phyloP scores from a whole-genome alignment of 2,329 filamentous ascomycete species.

The Ceratocystis cacaofunesta region DNA sequence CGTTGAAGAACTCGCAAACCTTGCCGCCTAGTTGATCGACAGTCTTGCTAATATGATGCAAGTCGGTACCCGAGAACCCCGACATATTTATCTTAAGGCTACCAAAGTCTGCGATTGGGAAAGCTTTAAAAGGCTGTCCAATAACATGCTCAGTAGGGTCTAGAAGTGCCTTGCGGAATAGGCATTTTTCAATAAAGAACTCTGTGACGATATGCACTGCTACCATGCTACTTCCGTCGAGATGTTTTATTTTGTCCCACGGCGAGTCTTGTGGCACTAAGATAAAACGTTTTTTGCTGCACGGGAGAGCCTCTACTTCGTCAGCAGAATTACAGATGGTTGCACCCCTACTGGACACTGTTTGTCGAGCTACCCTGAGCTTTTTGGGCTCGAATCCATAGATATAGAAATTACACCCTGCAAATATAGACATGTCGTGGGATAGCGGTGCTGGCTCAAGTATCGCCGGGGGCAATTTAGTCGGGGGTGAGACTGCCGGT shows the following conservation, averaged over 20 bases:
- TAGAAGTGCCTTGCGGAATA: constrained; percentile 59
- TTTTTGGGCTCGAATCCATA: constrained; percentile 37
- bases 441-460: constrained; percentile 6
- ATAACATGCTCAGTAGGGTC: constrained; percentile 56
- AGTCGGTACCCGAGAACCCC: constrained; percentile 68
- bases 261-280: constrained; percentile 35
- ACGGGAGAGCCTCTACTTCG: constrained; percentile 1
- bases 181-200: constrained; percentile 83
- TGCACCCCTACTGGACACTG: constrained; percentile 9
- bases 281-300: constrained; percentile 26
- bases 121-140: constrained; percentile 58
- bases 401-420: constrained; percentile 42
- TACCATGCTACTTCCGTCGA: not conserved
- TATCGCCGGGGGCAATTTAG: not conserved
- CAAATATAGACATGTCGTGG: constrained; percentile 34
- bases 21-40: constrained; percentile 62
- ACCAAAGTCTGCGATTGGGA: constrained; percentile 55
- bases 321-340: constrained; percentile 1
- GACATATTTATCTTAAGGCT: constrained; percentile 63
- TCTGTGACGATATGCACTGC: constrained; percentile 49
- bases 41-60: constrained; percentile 68
- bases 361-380: constrained; percentile 4
- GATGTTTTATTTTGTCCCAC: not conserved
- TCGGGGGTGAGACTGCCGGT: not conserved
- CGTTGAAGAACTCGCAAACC: constrained; percentile 64